Evolutionary conservation across 2,329 filamentous ascomycete genomes (phyloP), one percentile per base, ranked within the genome.

Genomic region (Xylaria sp.): DNA sequence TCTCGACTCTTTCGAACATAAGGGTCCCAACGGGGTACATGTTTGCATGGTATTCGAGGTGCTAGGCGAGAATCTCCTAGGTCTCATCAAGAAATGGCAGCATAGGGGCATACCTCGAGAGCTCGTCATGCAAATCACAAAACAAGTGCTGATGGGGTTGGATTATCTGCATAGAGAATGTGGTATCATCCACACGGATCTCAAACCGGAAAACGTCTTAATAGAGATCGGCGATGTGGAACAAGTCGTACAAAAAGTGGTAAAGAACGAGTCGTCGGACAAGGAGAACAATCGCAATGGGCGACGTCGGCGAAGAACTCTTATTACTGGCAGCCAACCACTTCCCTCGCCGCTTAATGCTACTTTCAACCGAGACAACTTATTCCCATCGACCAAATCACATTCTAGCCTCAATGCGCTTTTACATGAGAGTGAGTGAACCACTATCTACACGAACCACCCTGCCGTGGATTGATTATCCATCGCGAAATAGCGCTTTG

Each of bases 31-130:
- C 78, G 96, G 96, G 57, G 92, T 94, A 61, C 96, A 99, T 79
- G 94, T 98, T 68, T 99, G 96, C 85, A 98, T 99, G 95, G 96
- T 99, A 8, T 99, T 99, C 77, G 96, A 99, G 81, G 96, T 99
- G 3, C 83, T 99, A 66, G 96, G 96, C 63, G 94, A 98, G 86
- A 98, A 98, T 79, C 83, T 98, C 72, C 84, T 98, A 63, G 95
- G 96, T 32, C 83, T 99, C 79, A 98, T 99, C 86, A 98, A 98
- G 88, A 91, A 93, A 76, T 98, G 95, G 94, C 98, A 98, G 80
- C 96, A 98, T 81, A 89, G 96, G 70, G 96, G 96, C 58, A 98
- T 99, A 68, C 96, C 96, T 52, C 97, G 97, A 91, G 89, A 93
- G 18, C 87, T 99, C 15, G 96, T 98, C 80, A 98, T 98, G 86